Conservation (phyloP, 345 rosid species). For the Arabidopsis arenosa region DNA sequence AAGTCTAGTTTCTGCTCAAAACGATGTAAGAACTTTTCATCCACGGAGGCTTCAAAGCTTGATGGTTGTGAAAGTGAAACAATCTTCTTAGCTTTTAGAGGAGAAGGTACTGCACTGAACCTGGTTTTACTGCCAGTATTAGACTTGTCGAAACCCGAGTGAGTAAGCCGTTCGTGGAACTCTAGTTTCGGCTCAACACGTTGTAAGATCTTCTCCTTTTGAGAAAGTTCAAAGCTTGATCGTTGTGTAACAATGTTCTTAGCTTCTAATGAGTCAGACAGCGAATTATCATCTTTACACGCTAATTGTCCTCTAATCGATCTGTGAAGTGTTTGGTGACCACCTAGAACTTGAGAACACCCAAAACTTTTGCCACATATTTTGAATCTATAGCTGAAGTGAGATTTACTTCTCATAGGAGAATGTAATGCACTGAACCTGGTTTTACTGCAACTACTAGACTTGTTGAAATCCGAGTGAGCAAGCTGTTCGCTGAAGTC, state of each 20-base stretch:
- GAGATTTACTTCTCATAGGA: neutral
- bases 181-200: neutral
- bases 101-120: neutral
- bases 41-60: neutral
- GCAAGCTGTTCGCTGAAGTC: neutral
- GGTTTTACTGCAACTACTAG: neutral
- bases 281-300: neutral
- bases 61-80: conserved; percentile 9
- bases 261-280: conserved; percentile 1
- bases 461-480: neutral
- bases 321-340: neutral
- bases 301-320: neutral
- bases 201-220: neutral
- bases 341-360: neutral
- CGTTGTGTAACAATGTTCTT: neutral
- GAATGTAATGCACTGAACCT: neutral
- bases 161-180: neutral
- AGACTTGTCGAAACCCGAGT: neutral
- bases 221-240: conserved; percentile 14
- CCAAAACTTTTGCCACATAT: neutral
- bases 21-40: neutral
- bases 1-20: neutral
- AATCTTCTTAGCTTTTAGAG: conserved; percentile 4
- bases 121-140: neutral
- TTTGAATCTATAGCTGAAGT: neutral